These are phyloP conservation scores for Colletotrichum orchidophilum DNA, from an alignment of 2,329 filamentous ascomycete genomes.

Conservation along the genomic window DNA sequence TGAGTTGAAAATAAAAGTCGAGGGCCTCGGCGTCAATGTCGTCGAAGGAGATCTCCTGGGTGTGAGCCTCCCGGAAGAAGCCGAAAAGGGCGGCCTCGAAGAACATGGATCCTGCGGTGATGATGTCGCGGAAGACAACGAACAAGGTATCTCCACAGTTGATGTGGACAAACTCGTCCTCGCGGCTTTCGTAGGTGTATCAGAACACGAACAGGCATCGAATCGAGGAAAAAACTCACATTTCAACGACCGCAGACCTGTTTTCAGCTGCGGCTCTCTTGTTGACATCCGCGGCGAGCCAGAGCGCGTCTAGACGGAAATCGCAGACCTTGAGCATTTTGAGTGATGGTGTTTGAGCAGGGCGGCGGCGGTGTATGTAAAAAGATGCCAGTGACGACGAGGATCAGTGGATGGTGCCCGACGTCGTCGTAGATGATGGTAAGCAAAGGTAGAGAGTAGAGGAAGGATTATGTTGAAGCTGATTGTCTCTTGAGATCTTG, in stretches of 20 bases:
- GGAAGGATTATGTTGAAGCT: neutral
- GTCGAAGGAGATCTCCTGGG: constrained; percentile 6
- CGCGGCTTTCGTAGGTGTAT: constrained; percentile 1
- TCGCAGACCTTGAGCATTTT: neutral
- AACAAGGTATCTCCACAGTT: constrained; percentile 4
- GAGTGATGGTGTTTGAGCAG: neutral
- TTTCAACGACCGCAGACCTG: neutral
- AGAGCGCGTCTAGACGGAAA: neutral
- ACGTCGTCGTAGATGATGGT: neutral
- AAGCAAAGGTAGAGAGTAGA: neutral
- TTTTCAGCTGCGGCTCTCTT: neutral
- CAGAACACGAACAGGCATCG: neutral
- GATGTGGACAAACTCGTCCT: constrained; percentile 13
- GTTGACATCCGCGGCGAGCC: neutral
- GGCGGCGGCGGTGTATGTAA: too few relatives aligned
- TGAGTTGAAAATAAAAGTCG: constrained; percentile 18
- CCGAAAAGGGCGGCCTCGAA: constrained; percentile 17
- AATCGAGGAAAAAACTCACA: neutral
- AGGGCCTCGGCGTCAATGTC: neutral
- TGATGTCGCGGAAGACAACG: constrained; percentile 22
- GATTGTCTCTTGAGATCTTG: neutral
- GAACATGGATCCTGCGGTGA: constrained; percentile 22
- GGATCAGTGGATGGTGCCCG: neutral
- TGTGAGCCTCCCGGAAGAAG: constrained; percentile 19
- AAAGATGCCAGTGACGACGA: neutral